A percentile compares a stretch with the other conserved stretches of the same genome.
These are phyloP conservation scores for Fusarium verrucosum DNA, from an alignment of 2,329 filamentous ascomycete species.

Conservation along the genomic window DNA sequence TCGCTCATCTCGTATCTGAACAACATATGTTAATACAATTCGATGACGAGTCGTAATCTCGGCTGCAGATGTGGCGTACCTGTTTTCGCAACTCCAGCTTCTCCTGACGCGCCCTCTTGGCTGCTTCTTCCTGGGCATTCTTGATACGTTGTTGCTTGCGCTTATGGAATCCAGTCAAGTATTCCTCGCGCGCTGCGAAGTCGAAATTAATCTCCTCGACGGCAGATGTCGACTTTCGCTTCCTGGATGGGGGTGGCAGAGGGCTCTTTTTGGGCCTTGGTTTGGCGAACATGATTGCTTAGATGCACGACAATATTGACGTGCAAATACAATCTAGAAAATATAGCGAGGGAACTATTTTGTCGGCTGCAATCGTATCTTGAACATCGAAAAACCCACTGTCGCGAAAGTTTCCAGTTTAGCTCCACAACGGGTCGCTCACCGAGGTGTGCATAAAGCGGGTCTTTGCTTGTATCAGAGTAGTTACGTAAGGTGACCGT, in stretches of 20 bases:
- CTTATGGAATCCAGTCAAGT: conserved; percentile 96
- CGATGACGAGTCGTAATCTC: not conserved
- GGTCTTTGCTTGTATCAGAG: conserved; percentile 30
- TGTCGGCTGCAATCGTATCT: conserved; percentile 8
- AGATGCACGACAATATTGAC: not conserved
- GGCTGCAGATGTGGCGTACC: conserved; percentile 59
- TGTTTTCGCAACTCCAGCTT: conserved; percentile 77
- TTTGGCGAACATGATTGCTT: conserved; percentile 60
- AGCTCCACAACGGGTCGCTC: conserved; percentile 17
- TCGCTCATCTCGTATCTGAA: conserved; percentile 82
- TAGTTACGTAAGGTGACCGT: conserved; percentile 43
- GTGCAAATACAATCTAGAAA: not conserved
- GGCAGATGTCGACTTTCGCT: conserved; percentile 66
- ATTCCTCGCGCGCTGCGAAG: conserved; percentile 79
- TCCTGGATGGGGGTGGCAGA: conserved; percentile 70
- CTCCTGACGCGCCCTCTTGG: conserved; percentile 80
- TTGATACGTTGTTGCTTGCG: conserved; percentile 88
- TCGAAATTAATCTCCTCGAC: conserved; percentile 91
- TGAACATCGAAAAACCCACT: conserved; percentile 29
- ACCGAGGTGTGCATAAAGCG: conserved; percentile 44
- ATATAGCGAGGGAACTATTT: conserved; percentile 9
- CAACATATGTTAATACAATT: conserved; percentile 23
- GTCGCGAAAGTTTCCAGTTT: conserved; percentile 39
- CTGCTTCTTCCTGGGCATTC: conserved; percentile 82
- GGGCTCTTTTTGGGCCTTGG: conserved; percentile 66